Conservation (phyloP, 768 basidiomycete species). For the Mycena maculata region DNA sequence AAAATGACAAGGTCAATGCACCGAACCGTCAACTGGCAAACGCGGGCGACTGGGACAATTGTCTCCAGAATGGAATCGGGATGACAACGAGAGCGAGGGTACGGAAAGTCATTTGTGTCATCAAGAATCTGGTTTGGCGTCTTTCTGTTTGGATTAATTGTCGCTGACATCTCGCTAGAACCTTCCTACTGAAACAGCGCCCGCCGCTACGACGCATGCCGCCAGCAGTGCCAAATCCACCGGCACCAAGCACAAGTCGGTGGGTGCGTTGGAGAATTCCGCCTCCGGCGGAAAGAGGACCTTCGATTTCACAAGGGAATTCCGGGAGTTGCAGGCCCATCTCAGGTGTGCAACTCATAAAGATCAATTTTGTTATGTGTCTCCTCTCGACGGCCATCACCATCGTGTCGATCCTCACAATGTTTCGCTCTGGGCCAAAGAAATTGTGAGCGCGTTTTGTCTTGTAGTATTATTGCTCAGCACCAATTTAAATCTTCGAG, state of each 20-base stretch:
- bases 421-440: slow-evolving; percentile 5
- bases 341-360: slow-evolving; percentile 3
- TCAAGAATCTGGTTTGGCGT: slow-evolving; percentile 12
- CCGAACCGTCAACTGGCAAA: not conserved
- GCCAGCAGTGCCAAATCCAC: not conserved
- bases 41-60: slow-evolving; percentile 7
- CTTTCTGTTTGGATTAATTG: not conserved
- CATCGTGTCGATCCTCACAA: not conserved
- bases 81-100: not conserved
- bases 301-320: slow-evolving; percentile 2
- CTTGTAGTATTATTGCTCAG: not conserved
- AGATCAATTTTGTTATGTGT: slow-evolving; percentile 1
- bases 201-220: not conserved
- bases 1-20: slow-evolving; percentile 2
- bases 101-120: not conserved
- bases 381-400: not conserved
- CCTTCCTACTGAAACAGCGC: not conserved
- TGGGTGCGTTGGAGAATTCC: not conserved
- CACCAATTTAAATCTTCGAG: too few species aligned
- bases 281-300: not conserved
- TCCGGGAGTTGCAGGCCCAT: not conserved
- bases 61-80: slow-evolving; percentile 9
- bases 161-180: not conserved
- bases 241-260: slow-evolving; percentile 1
- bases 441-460: not conserved